Evolutionary conservation across 306 rosid species (phyloP), one percentile per base, ranked within the genome.

Genomic region (Cotoneaster glaucophyllus): DNA sequence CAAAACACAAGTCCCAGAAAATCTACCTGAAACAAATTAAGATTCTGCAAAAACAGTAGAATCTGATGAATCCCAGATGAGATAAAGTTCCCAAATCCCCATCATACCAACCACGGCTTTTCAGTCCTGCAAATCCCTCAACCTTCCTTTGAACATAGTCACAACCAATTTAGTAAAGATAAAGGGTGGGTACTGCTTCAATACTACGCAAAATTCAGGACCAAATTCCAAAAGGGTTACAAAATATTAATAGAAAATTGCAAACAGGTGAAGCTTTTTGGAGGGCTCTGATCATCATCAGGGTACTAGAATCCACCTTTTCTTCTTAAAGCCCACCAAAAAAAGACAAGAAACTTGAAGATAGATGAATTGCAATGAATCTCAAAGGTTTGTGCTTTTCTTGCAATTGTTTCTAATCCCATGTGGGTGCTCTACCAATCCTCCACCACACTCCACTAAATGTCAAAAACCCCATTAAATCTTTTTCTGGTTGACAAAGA

Each of bases 391-490:
- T 65, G 73, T 82, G 72, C 83, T 65, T 71, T 73, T 24, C 63
- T 63, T 62, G 48, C 54, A 5, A 18, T 50, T 50, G 19, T 50
- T 50, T 15, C 54, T 50, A 15, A 45, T 74, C 62, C 53, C 71
- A 73, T 26, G 90, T 83, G 96, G 96, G 95, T 74, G 90, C 80
- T 64, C 54, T 15, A 22, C 54, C 64, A 71, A 77, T 79, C 80
- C 80, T 74, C 84, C 81, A 58, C 86, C 87, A 74, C 88, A 72
- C 63, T 84, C 82, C 76, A 76, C 91, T 82, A 89, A 71, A 85
- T 84, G 87, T 83, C 85, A 88, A 85, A 76, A 74, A 67, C 67
- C 80, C 84, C 86, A 84, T 63, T 64, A 64, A 63, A 50, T 15
- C 54, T 18, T 73, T 78, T 87, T 80, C 77, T 73, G 88, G 82